Percentiles rank a stretch among this genome's conserved stretches.
Evolutionary conservation across 768 basidiomycete species (phyloP).

Genomic region (Trametes cingulata): DNA sequence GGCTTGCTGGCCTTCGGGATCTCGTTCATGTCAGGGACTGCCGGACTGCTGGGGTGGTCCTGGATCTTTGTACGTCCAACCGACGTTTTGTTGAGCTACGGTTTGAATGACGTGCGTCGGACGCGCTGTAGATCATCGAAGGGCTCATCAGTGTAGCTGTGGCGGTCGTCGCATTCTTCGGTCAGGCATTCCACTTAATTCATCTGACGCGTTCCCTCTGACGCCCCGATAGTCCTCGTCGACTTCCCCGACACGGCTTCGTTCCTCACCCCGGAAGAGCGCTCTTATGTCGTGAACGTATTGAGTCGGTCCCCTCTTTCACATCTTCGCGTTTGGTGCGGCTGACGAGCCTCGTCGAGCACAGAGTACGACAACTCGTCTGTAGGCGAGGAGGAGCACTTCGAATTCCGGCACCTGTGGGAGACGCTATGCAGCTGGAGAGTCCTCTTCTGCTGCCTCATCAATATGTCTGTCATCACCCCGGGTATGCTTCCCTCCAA

Average conservation of each 20-base stretch:
- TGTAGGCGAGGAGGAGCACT: slow-evolving; percentile 62
- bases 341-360: not conserved
- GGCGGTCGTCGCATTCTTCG: slow-evolving; percentile 40
- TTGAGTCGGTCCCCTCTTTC: not conserved
- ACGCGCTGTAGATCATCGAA: slow-evolving; percentile 51
- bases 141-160: slow-evolving; percentile 60
- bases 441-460: not conserved
- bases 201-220: not conserved
- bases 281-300: slow-evolving; percentile 42
- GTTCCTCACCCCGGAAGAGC: slow-evolving; percentile 65
- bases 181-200: not conserved
- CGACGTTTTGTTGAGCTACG: not conserved
- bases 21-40: slow-evolving; percentile 35
- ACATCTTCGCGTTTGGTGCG: too few species aligned
- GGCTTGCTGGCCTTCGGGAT: slow-evolving; percentile 38
- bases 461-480: slow-evolving; percentile 6
- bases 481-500: not conserved
- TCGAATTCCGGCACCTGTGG: slow-evolving; percentile 52
- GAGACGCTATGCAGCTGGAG: slow-evolving; percentile 59
- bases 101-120: not conserved
- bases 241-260: slow-evolving; percentile 60
- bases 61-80: slow-evolving; percentile 40
- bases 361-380: slow-evolving; percentile 56
- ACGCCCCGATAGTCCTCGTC: slow-evolving; percentile 48
- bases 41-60: slow-evolving; percentile 33